phyloP scores from a whole-genome alignment of 106 monocot species.

The Allium fistulosum region DNA sequence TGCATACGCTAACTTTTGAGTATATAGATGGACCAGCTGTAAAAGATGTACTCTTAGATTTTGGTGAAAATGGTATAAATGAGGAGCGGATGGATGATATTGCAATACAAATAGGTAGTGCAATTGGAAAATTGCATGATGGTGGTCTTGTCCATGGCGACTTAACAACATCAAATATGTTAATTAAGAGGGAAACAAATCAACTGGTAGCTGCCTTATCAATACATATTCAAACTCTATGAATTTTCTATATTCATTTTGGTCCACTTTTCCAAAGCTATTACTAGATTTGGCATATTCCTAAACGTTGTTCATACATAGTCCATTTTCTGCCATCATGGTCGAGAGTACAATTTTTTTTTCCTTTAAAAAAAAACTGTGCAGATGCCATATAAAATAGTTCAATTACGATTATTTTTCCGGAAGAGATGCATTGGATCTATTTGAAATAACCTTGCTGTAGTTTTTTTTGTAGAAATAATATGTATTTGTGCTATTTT shows the following conservation, averaged over 20 bases:
- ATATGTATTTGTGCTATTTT: too few species aligned
- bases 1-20: conserved; percentile 76
- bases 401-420: too few species aligned
- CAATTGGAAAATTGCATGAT: conserved; percentile 87
- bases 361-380: too few species aligned
- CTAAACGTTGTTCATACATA: neutral
- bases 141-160: conserved; percentile 93
- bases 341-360: too few species aligned
- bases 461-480: too few species aligned
- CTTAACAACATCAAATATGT: conserved; percentile 95
- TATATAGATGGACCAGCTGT: conserved; percentile 73
- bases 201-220: conserved; percentile 40
- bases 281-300: neutral
- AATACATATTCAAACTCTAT: too few species aligned
- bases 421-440: too few species aligned
- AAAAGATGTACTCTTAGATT: conserved; percentile 76
- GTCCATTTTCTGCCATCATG: neutral
- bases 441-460: too few species aligned
- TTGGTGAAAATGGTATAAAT: conserved; percentile 50
- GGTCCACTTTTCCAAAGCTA: too few species aligned
- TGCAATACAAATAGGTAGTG: conserved; percentile 66
- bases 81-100: conserved; percentile 50
- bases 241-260: too few species aligned
- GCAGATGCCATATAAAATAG: too few species aligned
- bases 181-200: conserved; percentile 51